Conservation (phyloP, 345 rosid species). For the Hibiscus tridactylites region DNA sequence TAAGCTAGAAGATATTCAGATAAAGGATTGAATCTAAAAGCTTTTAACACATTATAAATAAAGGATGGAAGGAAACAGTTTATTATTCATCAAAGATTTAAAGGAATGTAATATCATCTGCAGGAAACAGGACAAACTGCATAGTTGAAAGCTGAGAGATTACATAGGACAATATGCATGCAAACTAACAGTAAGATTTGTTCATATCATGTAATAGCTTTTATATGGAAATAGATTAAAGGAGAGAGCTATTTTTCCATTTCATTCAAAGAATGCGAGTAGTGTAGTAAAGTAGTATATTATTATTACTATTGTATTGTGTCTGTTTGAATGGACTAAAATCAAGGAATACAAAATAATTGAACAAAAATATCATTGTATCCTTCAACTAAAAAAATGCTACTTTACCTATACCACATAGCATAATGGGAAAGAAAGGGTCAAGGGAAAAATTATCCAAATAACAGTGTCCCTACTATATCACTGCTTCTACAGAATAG, state of each 20-base stretch:
- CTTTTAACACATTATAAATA: not conserved
- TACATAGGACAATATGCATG: not conserved
- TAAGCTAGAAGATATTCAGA: not conserved
- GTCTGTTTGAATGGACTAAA: not conserved
- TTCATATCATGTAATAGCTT: not conserved
- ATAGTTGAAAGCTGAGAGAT: slow-evolving; percentile 3
- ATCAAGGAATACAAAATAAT: not conserved
- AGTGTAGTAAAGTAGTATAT: not conserved
- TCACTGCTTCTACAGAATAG: not conserved
- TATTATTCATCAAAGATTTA: not conserved
- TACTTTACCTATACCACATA: not conserved
- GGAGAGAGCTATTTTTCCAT: not conserved
- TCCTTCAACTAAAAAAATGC: not conserved
- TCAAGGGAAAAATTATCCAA: not conserved
- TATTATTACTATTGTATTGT: not conserved
- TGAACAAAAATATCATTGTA: not conserved
- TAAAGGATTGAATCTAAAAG: not conserved
- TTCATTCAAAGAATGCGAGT: not conserved
- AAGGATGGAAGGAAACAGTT: not conserved
- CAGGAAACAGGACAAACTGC: not conserved
- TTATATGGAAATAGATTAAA: not conserved
- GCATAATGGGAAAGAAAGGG: not conserved
- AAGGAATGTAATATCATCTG: not conserved
- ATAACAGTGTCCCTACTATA: not conserved
- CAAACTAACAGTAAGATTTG: not conserved